These are phyloP conservation scores for Phylloporus sp. DNA, from an alignment of 768 basidiomycete genomes.

Conservation along the genomic window DNA sequence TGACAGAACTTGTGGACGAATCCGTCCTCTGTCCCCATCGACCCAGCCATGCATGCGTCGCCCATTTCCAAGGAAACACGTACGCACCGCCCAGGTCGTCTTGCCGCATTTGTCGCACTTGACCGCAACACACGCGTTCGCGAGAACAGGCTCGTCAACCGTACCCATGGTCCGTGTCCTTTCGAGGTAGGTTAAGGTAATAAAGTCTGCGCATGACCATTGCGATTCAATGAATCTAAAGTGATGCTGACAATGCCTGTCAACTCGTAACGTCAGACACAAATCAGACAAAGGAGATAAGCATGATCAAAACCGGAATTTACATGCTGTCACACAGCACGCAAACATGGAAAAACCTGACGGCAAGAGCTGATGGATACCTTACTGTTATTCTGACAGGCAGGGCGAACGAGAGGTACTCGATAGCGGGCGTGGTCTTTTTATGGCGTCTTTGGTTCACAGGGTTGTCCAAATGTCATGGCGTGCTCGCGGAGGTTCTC, in stretches of 20 bases:
- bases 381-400: constrained; percentile 6
- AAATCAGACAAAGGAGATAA: background rate
- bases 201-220: constrained; percentile 23
- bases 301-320: background rate
- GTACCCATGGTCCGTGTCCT: constrained; percentile 22
- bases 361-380: constrained; percentile 10
- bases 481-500: constrained; percentile 10
- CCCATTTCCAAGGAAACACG: constrained; percentile 26
- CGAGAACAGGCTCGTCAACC: constrained; percentile 31
- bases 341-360: constrained; percentile 1
- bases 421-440: background rate
- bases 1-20: constrained; percentile 6
- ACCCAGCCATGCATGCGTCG: constrained; percentile 13
- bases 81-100: constrained; percentile 63
- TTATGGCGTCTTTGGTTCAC: background rate
- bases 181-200: constrained; percentile 31
- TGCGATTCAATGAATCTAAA: constrained; percentile 10
- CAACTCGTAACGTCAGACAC: constrained; percentile 3
- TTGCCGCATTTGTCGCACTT: constrained; percentile 61
- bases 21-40: constrained; percentile 13
- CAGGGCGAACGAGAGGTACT: background rate
- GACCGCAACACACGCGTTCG: constrained; percentile 52
- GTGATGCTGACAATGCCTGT: constrained; percentile 17
- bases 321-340: background rate
- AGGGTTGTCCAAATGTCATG: background rate